Base-by-base conservation (phyloP, 2,329 filamentous ascomycete species). In the Monilinia polystroma region DNA sequence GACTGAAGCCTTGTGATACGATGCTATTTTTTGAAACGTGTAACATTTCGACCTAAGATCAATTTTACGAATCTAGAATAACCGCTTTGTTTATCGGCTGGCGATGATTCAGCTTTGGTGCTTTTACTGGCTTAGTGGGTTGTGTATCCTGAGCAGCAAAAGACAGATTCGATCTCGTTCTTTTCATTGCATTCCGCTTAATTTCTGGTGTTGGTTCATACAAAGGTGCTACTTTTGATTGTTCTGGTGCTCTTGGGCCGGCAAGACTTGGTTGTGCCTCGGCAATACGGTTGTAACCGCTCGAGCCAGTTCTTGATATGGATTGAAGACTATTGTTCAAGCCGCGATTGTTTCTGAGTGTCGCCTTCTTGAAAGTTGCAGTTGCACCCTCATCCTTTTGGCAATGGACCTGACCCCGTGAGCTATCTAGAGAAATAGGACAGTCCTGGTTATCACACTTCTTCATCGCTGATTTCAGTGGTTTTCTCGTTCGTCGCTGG, bases 381-480 rank as follows among this genome's bases (percentile, higher is more conserved):
- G 35, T 11, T n/a, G 7, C 1, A 7, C 26, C 52, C 54, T 35
- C 29, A 11, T 51, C 29, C n/a, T 20, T 43, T 23, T n/a, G 35
- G 3, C 10, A 10, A 16, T 49, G 14, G 11, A 11, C 55, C 41
- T 65, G 63, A 49, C 14, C 4, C n/a, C 52, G 54, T 18, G 45
- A 41, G 32, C 29, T 18, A 51, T 26, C 8, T 11, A 12, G 45
- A 62, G n/a, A 23, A 51, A 62, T 20, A 26, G 32, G 23, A 38
- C 16, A 26, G 47, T 51, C 45, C 12, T 62, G 58, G 12, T 62
- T 8, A 20, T 62, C 58, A 11, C n/a, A 16, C 51, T 64, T 53
- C 38, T 67, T 72, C 64, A 72, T 20, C 52, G 66, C 67, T 2
- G 68, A 67, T 62, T 66, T 72, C 1, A 52, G 20, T 10, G 60